phyloP scores from a whole-genome alignment of 306 rosid genomes.

The Quercus engelmannii region DNA sequence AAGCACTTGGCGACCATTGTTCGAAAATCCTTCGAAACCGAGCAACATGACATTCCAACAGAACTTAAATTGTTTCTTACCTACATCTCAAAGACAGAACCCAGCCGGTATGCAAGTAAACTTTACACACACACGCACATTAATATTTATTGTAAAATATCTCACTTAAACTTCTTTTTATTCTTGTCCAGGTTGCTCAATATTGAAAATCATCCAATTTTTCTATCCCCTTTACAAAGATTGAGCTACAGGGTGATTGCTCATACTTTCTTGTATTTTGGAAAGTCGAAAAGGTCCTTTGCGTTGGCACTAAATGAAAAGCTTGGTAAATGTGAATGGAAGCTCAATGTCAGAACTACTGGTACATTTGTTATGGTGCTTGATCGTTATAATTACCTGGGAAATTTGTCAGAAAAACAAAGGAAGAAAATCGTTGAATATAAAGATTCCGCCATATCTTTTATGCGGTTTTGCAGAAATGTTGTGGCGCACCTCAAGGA shows the following conservation, averaged over 20 bases:
- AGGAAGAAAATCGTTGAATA: background rate
- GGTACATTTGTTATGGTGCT: background rate
- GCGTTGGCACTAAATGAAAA: background rate
- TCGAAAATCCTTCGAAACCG: background rate
- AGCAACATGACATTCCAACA: background rate
- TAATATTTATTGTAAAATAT: background rate
- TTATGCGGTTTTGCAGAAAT: conserved; percentile 1
- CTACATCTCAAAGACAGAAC: background rate
- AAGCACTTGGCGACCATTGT: background rate
- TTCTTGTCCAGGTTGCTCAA: background rate
- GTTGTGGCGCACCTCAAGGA: conserved; percentile 2
- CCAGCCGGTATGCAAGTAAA: background rate
- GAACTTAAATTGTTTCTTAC: background rate
- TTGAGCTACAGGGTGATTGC: background rate
- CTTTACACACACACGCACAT: background rate
- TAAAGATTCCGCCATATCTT: background rate
- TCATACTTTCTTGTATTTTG: conserved; percentile 6
- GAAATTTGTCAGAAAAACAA: background rate
- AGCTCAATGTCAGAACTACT: background rate
- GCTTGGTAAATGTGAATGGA: background rate
- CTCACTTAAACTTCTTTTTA: background rate
- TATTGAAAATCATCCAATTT: background rate
- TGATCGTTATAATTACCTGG: background rate
- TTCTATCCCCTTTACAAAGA: conserved; percentile 1
- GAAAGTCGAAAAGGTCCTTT: background rate